Evolutionary conservation across 805 yeast species (phyloP).

Genomic region (Starmerella powellii): DNA sequence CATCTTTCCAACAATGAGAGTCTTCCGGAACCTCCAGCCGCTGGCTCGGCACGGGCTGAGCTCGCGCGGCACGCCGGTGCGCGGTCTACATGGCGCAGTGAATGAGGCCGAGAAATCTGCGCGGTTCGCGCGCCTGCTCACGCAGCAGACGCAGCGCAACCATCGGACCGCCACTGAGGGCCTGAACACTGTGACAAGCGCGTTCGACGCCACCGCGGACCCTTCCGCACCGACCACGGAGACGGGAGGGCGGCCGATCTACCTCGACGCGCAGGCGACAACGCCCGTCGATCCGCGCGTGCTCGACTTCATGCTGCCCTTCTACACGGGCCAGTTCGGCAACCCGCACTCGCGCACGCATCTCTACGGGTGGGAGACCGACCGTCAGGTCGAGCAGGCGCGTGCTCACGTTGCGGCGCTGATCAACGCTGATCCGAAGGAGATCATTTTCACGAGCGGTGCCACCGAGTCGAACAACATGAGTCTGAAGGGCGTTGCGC

Average conservation of each 20-base stretch:
- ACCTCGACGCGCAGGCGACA: constrained; percentile 95
- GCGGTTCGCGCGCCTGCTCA: constrained; percentile 13
- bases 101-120: constrained; percentile 14
- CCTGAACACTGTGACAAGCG: background rate
- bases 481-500: constrained; percentile 89
- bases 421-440: constrained; percentile 90
- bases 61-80: no score
- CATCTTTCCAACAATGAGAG: background rate
- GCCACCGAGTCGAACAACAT: constrained; percentile 96
- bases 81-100: constrained; percentile 11
- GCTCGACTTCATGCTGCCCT: constrained; percentile 34
- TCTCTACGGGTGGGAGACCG: constrained; percentile 98
- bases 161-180: constrained; percentile 11
- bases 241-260: constrained; percentile 61
- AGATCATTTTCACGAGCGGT: constrained; percentile 91
- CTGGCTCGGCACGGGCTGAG: background rate
- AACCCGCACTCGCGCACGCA: constrained; percentile 97
- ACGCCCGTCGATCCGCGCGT: constrained; percentile 98
- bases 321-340: constrained; percentile 77
- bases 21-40: background rate
- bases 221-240: constrained; percentile 18
- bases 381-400: constrained; percentile 77
- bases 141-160: constrained; percentile 16
- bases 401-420: constrained; percentile 70
- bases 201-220: constrained; percentile 2